Base-by-base conservation (phyloP, 2,329 filamentous ascomycete species). In the Fusarium poae region DNA sequence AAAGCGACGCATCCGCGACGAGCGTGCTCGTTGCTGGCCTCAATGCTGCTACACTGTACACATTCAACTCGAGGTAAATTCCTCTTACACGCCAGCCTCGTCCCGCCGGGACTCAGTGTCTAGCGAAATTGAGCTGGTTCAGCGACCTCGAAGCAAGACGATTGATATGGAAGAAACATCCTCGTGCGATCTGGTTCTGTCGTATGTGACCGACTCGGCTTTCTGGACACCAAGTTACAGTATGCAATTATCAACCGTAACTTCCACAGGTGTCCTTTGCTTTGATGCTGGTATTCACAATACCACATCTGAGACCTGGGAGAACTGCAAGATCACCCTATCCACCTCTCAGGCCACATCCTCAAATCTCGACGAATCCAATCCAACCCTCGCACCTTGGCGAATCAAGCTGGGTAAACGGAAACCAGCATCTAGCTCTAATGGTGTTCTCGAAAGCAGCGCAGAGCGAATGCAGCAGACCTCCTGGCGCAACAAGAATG, bases 271-370 rank as follows among this genome's bases (percentile, higher is more conserved):
- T 2, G 78, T 78, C 6, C 80, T 91, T 16, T 84, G 84, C 70
- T 91, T 91, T 74, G 86, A 89, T 56, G 88, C 89, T 3, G 83
- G 86, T 67, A 84, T 91, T 53, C 84, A 82, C 58, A 91, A 91
- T 77, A 80, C 80, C 51, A 90, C 88, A 0, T 88, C 86, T 0
- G 89, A 91, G 78, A 86, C 84, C 1, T 91, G 89, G 89, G 80
- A 79, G 30, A 84, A 86, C 76, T 85, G 86, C 75, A 86, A 84
- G 65, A 78, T 91, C 37, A 84, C 83, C 0, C 82, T 91, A 7
- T 91, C 89, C 4, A 91, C 88, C 0, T 90, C 88, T 1, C 86
- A 90, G 71, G 85, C 88, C 5, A 83, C 82, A 7, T 88, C 87
- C 54, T 82, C 85, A 3, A 84, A 84, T 2, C 78, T 90, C 3